Evolutionary conservation across 805 yeast genomes (phyloP), one percentile per base, ranked within the genome.

Genomic region (Candida koratica): DNA sequence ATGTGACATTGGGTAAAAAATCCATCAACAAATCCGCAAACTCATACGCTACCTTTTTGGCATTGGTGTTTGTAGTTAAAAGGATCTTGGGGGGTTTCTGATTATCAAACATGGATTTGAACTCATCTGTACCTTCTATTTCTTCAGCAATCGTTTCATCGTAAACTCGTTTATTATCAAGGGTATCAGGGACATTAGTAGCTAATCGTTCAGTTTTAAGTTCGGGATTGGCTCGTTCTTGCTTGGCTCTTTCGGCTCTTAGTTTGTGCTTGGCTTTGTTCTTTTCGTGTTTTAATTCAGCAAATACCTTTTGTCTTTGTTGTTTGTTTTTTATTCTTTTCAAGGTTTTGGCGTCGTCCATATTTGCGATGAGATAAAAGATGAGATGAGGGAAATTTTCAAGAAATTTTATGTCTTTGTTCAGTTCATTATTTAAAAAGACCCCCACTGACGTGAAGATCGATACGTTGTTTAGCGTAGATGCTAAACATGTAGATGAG

Each of bases 1-100:
- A 93, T 5, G 89, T 81, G 1, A 84, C 76, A 49, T 84, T 81
- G 24, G 97, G 97, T 25, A 93, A 61, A 24, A 89, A 72, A 45
- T 88, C 96, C 64, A 84, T 75, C 46, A 93, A 64, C 38, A 83
- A 71, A 44, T 89, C 93, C 6, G 96, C 89, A 65, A 93, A 88
- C 52, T 84, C 89, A 56, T 87, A 89, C 0, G 96, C 97, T 25
- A 76, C 75, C 53, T 84, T 85, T 50, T 79, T 80, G 11, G 97
- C 96, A 48, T 79, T 71, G 25, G 85, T 85, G 59, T 80, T 87
- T 6, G 98, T 93, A 6, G 98, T 93, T 37, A 93, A 65, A 38
- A 93, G 69, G 30, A 93, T 84, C 58, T 93, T 93, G 30, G 98
- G 97, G 34, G 80, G 79, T 43, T 69, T 57, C n/a, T 19, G 17